phyloP scores from a whole-genome alignment of 257 asterid species.

The Nemophila menziesii region DNA sequence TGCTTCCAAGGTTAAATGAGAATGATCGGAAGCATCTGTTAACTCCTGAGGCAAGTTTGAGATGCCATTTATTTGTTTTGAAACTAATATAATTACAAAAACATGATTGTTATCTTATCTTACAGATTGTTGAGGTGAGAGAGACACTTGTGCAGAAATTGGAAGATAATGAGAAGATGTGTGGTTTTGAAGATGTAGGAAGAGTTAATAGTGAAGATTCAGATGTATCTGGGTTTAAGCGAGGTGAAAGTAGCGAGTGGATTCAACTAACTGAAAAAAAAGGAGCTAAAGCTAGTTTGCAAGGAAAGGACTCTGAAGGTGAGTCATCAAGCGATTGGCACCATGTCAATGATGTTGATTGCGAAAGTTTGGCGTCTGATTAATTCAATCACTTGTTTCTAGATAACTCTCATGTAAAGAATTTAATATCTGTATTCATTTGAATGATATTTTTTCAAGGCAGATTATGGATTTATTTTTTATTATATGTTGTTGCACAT shows the following conservation, averaged over 20 bases:
- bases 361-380: constrained; percentile 32
- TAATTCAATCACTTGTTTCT: no score
- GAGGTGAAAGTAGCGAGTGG: constrained; percentile 37
- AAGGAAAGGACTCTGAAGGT: constrained; percentile 54
- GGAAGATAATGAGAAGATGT: constrained; percentile 24
- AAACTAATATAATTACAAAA: neutral
- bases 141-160: constrained; percentile 51
- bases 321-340: constrained; percentile 76
- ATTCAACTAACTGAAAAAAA: constrained; percentile 30
- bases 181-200: constrained; percentile 16
- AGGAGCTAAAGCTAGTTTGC: constrained; percentile 17
- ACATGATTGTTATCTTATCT: constrained; percentile 8
- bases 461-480: no score
- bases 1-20: constrained; percentile 60
- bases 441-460: no score
- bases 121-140: constrained; percentile 51
- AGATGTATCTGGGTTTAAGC: constrained; percentile 15
- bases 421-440: no score
- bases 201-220: constrained; percentile 27
- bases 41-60: constrained; percentile 48
- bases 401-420: no score
- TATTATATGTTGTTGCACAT: no score
- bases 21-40: constrained; percentile 48
- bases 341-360: constrained; percentile 52
- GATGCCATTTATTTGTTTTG: neutral